These are phyloP conservation scores for Leccinum variicolor DNA, from an alignment of 768 basidiomycete species.

Conservation along the genomic window DNA sequence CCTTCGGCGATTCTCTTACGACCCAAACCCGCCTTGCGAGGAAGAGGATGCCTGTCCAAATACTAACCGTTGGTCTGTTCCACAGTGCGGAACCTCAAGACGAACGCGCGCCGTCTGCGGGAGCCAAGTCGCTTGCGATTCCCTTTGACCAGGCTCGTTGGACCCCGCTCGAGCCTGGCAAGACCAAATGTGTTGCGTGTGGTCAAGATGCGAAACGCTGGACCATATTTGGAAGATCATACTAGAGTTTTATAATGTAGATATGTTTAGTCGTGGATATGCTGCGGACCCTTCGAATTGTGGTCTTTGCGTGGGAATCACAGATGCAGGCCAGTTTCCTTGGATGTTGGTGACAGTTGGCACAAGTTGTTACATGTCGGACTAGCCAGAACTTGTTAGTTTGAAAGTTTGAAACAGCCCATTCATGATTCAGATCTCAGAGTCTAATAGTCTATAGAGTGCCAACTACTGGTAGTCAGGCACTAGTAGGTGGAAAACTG, in stretches of 20 bases:
- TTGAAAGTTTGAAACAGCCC: too few species aligned
- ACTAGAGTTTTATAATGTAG: conserved; percentile 37
- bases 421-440: too few species aligned
- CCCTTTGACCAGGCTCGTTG: conserved; percentile 90
- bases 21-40: neutral
- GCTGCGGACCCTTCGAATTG: too few species aligned
- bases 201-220: conserved; percentile 87
- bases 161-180: conserved; percentile 73
- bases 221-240: conserved; percentile 95
- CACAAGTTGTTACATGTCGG: too few species aligned
- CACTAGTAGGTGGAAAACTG: too few species aligned
- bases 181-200: conserved; percentile 90
- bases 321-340: too few species aligned
- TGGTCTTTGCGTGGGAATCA: too few species aligned
- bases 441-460: too few species aligned
- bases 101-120: conserved; percentile 94
- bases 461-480: too few species aligned
- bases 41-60: neutral
- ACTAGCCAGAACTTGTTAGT: too few species aligned
- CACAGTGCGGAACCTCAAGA: conserved; percentile 81
- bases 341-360: too few species aligned
- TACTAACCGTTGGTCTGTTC: conserved; percentile 5
- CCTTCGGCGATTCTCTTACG: neutral
- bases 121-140: conserved; percentile 95
- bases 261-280: neutral